Conservation (phyloP, 2,329 filamentous ascomycete genomes). For the Alternaria atra region DNA sequence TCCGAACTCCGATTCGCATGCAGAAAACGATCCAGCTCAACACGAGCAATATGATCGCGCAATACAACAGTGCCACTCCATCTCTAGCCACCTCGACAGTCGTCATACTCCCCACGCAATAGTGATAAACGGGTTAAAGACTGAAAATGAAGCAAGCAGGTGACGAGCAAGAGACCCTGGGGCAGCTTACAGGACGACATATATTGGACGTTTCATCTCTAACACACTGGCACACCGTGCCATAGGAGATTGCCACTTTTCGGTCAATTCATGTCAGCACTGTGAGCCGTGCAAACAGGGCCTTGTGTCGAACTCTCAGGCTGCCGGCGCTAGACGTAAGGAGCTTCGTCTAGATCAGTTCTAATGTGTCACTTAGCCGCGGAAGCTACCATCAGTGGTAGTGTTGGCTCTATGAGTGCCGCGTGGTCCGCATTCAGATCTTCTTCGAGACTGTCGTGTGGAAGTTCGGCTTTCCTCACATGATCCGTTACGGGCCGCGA, state of each 20-base stretch:
- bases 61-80: conserved; percentile 29
- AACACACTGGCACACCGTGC: background rate
- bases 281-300: conserved; percentile 1
- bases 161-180: background rate
- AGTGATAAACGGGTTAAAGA: background rate
- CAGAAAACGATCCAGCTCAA: conserved; percentile 30
- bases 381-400: background rate
- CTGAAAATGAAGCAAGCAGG: background rate
- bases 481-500: background rate
- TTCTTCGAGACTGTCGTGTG: background rate
- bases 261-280: background rate
- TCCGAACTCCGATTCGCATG: conserved; percentile 28
- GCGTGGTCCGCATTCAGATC: background rate
- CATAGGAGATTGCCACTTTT: background rate
- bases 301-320: background rate
- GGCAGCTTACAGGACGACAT: background rate
- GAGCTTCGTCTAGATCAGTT: background rate
- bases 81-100: conserved; percentile 27
- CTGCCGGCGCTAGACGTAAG: background rate
- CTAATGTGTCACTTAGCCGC: background rate
- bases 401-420: background rate
- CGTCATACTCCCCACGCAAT: conserved; percentile 14
- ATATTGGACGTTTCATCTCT: conserved; percentile 6
- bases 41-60: conserved; percentile 26
- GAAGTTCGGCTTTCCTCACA: background rate